These are phyloP conservation scores for Bondarzewia mesenterica DNA, from an alignment of 1,284 basidiomycete genomes.

Conservation along the genomic window DNA sequence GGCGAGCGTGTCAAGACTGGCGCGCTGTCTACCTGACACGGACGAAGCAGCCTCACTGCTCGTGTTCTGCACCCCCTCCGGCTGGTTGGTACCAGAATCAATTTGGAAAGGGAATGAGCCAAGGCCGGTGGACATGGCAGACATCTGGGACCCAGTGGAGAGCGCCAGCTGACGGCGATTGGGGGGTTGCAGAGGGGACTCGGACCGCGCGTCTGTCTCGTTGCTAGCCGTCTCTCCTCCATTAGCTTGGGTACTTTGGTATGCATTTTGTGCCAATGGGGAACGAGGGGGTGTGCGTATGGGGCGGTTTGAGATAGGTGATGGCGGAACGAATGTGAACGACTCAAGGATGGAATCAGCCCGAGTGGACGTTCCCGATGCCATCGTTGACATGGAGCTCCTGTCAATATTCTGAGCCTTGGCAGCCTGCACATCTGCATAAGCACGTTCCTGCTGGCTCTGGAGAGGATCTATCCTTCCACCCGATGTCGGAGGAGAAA, in stretches of 20 bases:
- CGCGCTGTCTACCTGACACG: conserved; percentile 38
- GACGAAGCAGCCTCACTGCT: conserved; percentile 1
- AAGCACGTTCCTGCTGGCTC: conserved; percentile 53
- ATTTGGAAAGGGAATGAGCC: conserved; percentile 81
- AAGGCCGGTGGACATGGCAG: conserved; percentile 64
- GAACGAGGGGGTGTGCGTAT: conserved; percentile 67
- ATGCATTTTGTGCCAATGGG: conserved; percentile 49
- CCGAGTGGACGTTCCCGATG: conserved; percentile 57
- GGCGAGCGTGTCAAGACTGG: conserved; percentile 74
- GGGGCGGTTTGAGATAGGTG: conserved; percentile 71
- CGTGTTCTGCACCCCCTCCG: conserved; percentile 11
- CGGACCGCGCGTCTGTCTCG: not conserved
- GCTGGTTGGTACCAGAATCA: conserved; percentile 22
- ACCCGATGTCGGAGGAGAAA: conserved; percentile 34
- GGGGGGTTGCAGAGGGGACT: not conserved
- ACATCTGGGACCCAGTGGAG: conserved; percentile 64
- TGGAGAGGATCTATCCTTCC: conserved; percentile 27
- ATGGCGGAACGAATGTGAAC: conserved; percentile 80
- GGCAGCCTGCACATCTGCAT: conserved; percentile 45
- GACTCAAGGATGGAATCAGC: conserved; percentile 77
- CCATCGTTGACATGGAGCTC: conserved; percentile 53
- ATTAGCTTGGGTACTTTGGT: conserved; percentile 2
- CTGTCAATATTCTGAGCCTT: conserved; percentile 45
- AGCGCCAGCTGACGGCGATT: conserved; percentile 36
- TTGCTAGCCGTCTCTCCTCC: conserved; percentile 1